phyloP scores from a whole-genome alignment of 1,139 yeast species.

The Taphrina wiesneri region DNA sequence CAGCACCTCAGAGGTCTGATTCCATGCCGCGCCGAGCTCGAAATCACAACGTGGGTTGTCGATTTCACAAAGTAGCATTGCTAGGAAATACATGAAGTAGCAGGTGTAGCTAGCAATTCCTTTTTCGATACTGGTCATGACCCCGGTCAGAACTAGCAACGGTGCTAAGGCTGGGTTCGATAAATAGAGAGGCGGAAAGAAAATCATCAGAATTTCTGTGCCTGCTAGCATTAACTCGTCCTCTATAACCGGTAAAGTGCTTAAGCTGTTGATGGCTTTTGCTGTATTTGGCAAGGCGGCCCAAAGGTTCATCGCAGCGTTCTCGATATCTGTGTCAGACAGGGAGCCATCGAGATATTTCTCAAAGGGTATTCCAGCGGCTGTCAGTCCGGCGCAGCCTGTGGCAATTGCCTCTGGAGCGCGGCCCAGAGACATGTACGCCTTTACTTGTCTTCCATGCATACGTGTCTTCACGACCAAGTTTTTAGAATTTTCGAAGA shows the following conservation, averaged over 20 bases:
- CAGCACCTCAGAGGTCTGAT: not conserved
- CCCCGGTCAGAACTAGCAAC: constrained; percentile 5
- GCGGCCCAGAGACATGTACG: not conserved
- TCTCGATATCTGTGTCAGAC: not conserved
- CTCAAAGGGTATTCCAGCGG: constrained; percentile 11
- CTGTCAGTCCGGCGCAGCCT: constrained; percentile 5
- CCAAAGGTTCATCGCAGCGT: constrained; percentile 8
- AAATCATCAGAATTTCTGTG: not conserved
- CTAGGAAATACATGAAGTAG: constrained; percentile 15
- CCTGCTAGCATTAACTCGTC: constrained; percentile 10
- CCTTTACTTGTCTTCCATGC: constrained; percentile 11
- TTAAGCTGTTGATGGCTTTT: not conserved
- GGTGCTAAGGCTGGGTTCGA: not conserved
- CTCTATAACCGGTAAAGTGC: not conserved
- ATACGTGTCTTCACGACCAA: constrained; percentile 1
- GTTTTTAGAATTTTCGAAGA: constrained; percentile 4
- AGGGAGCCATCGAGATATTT: constrained; percentile 1
- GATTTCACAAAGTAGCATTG: constrained; percentile 5
- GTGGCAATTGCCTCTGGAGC: not conserved
- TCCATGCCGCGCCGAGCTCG: not conserved
- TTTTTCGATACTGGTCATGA: constrained; percentile 1
- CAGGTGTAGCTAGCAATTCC: constrained; percentile 12
- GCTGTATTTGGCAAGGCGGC: not conserved
- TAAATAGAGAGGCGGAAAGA: constrained; percentile 9
- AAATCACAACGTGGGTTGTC: constrained; percentile 11